Evolutionary conservation across 1,139 yeast genomes (phyloP).

Genomic region (Geotrichum phurueaensis): DNA sequence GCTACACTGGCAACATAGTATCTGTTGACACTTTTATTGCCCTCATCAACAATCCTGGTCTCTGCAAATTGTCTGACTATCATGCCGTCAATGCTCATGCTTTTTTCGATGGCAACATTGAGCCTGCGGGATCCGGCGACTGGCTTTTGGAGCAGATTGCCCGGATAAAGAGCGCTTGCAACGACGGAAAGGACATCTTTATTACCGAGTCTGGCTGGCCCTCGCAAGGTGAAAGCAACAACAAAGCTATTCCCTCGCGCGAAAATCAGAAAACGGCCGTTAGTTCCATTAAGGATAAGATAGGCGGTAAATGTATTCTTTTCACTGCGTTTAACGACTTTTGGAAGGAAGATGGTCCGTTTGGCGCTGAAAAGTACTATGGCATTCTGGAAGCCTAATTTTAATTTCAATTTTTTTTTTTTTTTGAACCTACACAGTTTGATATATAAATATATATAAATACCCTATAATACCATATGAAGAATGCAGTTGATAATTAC

Average conservation of each 20-base stretch:
- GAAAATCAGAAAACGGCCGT: conserved; percentile 63
- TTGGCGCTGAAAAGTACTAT: conserved; percentile 77
- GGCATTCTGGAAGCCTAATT: conserved; percentile 39
- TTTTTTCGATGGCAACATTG: conserved; percentile 68
- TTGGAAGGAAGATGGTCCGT: conserved; percentile 74
- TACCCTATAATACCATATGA: no score
- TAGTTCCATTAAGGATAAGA: conserved; percentile 46
- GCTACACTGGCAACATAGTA: conserved; percentile 13
- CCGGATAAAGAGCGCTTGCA: conserved; percentile 49
- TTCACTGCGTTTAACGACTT: conserved; percentile 79
- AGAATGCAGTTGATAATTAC: no score
- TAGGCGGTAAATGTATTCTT: conserved; percentile 57
- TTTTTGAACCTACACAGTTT: no score
- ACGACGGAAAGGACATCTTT: conserved; percentile 53
- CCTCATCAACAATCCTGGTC: conserved; percentile 64
- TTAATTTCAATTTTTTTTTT: neutral
- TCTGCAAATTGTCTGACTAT: conserved; percentile 73
- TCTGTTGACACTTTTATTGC: conserved; percentile 49
- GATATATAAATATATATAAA: no score
- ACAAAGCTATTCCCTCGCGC: conserved; percentile 61
- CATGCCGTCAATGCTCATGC: conserved; percentile 87
- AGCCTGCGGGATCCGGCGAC: conserved; percentile 61
- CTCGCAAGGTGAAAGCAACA: conserved; percentile 60
- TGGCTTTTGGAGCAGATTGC: conserved; percentile 68
- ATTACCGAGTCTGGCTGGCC: conserved; percentile 94